A percentile compares a stretch with the other conserved stretches of the same genome.
These are phyloP conservation scores for Pyrenophora tritici-repentis DNA, from an alignment of 2,329 filamentous ascomycete genomes.

Conservation along the genomic window DNA sequence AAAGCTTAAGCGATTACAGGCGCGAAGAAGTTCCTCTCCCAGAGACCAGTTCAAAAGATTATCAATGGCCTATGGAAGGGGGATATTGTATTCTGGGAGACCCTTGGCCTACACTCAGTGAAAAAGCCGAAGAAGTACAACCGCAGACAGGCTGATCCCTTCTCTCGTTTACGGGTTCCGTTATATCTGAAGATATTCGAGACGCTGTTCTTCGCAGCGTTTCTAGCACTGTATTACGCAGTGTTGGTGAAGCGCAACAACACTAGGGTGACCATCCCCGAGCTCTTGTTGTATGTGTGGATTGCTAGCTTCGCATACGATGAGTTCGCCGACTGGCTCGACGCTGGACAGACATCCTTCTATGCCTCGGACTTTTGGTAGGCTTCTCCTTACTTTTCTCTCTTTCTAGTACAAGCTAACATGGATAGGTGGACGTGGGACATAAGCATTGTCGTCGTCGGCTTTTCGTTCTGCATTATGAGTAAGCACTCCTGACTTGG, in stretches of 20 bases:
- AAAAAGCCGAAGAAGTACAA: conserved; percentile 82
- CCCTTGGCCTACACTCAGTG: conserved; percentile 70
- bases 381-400: conserved; percentile 54
- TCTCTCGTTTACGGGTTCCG: conserved; percentile 76
- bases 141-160: conserved; percentile 45
- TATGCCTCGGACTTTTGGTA: conserved; percentile 47
- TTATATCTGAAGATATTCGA: conserved; percentile 86
- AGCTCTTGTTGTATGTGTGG: conserved; percentile 81
- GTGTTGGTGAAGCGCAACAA: conserved; percentile 77
- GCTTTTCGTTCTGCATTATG: conserved; percentile 70
- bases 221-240: conserved; percentile 82
- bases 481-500: conserved; percentile 57
- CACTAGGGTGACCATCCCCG: conserved; percentile 67
- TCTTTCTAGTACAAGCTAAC: not conserved
- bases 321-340: conserved; percentile 71
- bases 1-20: not conserved
- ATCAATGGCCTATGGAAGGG: conserved; percentile 82
- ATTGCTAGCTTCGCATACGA: conserved; percentile 87
- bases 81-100: conserved; percentile 86
- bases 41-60: conserved; percentile 79
- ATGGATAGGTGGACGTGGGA: conserved; percentile 28
- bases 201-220: conserved; percentile 76
- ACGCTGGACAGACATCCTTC: conserved; percentile 80
- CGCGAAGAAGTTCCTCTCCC: conserved; percentile 83
- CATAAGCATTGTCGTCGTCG: conserved; percentile 70